Percentiles rank a stretch among this genome's conserved stretches.
Conservation (phyloP, 1,284 basidiomycete species). For the Ustilago shanxiensis region DNA sequence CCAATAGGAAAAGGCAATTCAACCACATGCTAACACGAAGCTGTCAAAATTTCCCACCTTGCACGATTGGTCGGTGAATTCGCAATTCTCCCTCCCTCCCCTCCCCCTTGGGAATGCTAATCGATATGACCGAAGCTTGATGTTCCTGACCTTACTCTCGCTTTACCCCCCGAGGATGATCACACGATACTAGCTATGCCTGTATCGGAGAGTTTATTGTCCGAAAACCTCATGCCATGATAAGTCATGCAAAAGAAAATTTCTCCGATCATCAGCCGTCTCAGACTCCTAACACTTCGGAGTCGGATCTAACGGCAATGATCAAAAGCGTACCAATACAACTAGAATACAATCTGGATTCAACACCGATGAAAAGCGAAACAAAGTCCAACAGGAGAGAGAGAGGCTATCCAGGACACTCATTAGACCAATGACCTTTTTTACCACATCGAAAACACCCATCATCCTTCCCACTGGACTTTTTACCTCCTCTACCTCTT, state of each 20-base stretch:
- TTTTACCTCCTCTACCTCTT: constrained; percentile 7
- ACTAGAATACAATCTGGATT: background rate
- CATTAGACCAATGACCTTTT: constrained; percentile 65
- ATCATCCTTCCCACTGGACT: constrained; percentile 27
- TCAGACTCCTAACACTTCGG: background rate
- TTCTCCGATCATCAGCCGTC: background rate
- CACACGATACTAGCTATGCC: background rate
- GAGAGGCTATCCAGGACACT: constrained; percentile 49
- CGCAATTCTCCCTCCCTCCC: constrained; percentile 12
- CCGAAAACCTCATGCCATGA: constrained; percentile 2
- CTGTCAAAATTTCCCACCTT: background rate
- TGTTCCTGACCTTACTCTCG: background rate
- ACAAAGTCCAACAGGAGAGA: background rate
- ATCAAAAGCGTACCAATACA: background rate
- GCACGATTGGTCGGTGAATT: constrained; percentile 21
- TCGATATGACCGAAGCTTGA: background rate
- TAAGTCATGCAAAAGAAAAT: background rate
- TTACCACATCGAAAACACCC: constrained; percentile 41
- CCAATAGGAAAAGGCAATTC: too few relatives aligned
- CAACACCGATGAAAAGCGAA: background rate
- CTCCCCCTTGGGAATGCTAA: background rate
- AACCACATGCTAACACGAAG: background rate
- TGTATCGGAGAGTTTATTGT: constrained; percentile 1
- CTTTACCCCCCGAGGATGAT: background rate
- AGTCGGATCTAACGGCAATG: background rate